phyloP scores from a whole-genome alignment of 2,329 filamentous ascomycete species.

The Xylaria sp. region DNA sequence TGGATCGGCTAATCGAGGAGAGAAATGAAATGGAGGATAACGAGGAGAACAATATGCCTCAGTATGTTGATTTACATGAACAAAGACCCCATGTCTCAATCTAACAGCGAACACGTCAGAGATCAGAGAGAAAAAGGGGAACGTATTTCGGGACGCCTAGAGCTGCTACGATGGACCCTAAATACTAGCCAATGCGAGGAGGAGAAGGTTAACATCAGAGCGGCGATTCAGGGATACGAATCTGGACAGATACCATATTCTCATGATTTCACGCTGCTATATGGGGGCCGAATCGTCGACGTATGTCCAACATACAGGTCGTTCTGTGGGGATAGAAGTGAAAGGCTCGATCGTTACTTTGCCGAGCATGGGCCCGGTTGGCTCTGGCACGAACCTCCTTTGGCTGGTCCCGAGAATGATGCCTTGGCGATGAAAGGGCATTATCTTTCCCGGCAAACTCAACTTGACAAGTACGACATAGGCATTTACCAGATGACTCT shows the following conservation, averaged over 20 bases:
- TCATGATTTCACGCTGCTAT: slow-evolving; percentile 56
- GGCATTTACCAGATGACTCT: slow-evolving; percentile 43
- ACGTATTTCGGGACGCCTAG: slow-evolving; percentile 51
- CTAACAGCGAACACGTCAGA: slow-evolving; percentile 36
- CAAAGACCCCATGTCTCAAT: not conserved
- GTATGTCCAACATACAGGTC: slow-evolving; percentile 52
- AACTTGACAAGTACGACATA: slow-evolving; percentile 39
- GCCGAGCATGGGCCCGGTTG: slow-evolving; percentile 54
- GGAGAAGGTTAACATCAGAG: slow-evolving; percentile 56
- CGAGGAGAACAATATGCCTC: slow-evolving; percentile 50
- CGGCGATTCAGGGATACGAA: slow-evolving; percentile 56
- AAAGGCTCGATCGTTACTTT: slow-evolving; percentile 55
- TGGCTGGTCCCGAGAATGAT: slow-evolving; percentile 44
- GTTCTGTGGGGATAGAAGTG: slow-evolving; percentile 54
- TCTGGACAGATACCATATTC: slow-evolving; percentile 55
- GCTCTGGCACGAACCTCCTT: slow-evolving; percentile 60
- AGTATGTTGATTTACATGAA: slow-evolving; percentile 39
- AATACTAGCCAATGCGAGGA: slow-evolving; percentile 49
- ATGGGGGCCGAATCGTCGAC: slow-evolving; percentile 57
- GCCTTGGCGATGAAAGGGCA: slow-evolving; percentile 50
- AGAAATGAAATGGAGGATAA: slow-evolving; percentile 48
- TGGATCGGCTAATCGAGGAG: slow-evolving; percentile 43
- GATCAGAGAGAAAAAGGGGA: slow-evolving; percentile 45
- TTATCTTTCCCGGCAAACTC: slow-evolving; percentile 41
- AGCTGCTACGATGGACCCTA: slow-evolving; percentile 50